These are phyloP conservation scores for Colletotrichum brevisporum DNA, from an alignment of 2,329 filamentous ascomycete genomes.

Conservation along the genomic window DNA sequence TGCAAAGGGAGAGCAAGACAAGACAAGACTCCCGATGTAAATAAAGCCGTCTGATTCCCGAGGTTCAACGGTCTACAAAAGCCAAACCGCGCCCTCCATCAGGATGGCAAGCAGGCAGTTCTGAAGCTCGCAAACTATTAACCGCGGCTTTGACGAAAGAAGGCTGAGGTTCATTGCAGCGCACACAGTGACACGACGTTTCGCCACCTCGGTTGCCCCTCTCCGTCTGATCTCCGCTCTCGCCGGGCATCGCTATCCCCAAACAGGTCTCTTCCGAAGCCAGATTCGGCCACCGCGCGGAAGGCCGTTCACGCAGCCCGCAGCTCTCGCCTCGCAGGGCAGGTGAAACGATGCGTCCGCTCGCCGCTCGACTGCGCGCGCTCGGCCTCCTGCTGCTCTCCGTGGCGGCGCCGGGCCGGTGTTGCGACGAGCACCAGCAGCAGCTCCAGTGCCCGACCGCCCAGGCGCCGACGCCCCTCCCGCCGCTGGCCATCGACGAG, in stretches of 20 bases:
- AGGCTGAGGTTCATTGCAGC: not conserved
- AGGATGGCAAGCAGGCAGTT: not conserved
- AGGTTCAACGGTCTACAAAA: no score
- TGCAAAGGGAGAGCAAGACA: not conserved
- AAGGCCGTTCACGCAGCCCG: not conserved
- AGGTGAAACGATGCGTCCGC: conserved; percentile 28
- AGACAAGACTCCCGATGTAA: not conserved
- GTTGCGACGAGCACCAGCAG: not conserved
- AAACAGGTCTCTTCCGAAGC: conserved; percentile 20
- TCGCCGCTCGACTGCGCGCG: conserved; percentile 6
- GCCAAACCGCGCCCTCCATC: no score
- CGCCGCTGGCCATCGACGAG: conserved; percentile 48
- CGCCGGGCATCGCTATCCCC: conserved; percentile 1
- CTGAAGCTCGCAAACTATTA: not conserved
- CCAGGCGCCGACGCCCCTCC: not conserved
- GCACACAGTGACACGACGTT: conserved; percentile 17
- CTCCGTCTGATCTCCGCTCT: not conserved
- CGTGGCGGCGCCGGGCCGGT: not conserved
- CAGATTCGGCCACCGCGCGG: not conserved
- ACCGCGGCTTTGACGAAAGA: conserved; percentile 15
- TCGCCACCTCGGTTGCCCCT: conserved; percentile 3
- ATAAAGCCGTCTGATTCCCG: not conserved
- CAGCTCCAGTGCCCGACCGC: not conserved
- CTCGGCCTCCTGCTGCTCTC: conserved; percentile 26
- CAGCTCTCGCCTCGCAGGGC: conserved; percentile 11